Base-by-base conservation (phyloP, 1,139 yeast genomes). In the Suhomyces wounanorum region DNA sequence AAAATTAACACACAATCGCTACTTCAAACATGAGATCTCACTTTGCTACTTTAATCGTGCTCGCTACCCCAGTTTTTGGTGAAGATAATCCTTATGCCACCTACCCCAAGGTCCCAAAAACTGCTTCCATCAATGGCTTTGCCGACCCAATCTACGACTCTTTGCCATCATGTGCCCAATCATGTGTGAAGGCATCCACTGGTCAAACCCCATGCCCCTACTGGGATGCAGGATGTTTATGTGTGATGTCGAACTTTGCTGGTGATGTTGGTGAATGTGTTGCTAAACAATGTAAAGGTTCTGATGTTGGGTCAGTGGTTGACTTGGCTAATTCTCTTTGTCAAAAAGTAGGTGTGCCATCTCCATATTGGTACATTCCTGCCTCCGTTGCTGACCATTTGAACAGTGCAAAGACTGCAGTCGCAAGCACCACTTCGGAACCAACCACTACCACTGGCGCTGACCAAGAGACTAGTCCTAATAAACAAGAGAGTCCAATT, bases 151-250 rank as follows among this genome's bases (percentile, higher is more conserved):
- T 79, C 50, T 69, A 72, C 59, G 66, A 56, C 48, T 52, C 56
- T 11, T 64, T 76, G 38, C 82, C 83, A 33, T 54, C 62, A 3
- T 79, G 83, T 64, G 83, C 82, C 43, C 61, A 71, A 58, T 58
- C 60, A 1, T 78, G 82, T 68, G 62, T 62, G 51, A 64, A 65
- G 49, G 56, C 38, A 26, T 43, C 55, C 33, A 62, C 66, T 48
- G 62, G 61, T 16, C 60, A 60, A 46, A 73, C 78, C 11, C 79
- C 78, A 43, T 78, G 83, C 60, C 82, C 83, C 44, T 76, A 77
- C 68, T 78, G 82, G 82, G 83, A 78, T 57, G 72, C 82, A 40
- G 83, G 83, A 5, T 78, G 83, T 62, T 69, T 78, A 59, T 78
- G 83, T 65, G 79, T 77, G 38, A 77, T 78, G 79, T 72, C 78